Conservation (phyloP, 345 rosid genomes). For the Abelmoschus esculentus region DNA sequence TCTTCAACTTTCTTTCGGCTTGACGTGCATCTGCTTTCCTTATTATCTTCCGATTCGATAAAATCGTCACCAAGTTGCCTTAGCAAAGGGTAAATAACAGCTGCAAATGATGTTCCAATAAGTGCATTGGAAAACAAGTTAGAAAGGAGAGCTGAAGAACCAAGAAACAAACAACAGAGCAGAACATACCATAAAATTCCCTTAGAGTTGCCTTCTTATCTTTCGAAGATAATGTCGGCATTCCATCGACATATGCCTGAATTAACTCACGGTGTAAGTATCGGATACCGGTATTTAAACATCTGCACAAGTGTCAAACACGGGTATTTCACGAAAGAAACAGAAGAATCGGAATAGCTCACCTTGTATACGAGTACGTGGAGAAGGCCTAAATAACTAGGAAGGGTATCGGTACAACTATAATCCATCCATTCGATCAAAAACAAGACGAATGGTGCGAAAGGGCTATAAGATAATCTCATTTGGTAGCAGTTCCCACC, state of each 20-base stretch:
- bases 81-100: constrained; percentile 17
- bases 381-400: constrained; percentile 50
- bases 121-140: constrained; percentile 5
- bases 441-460: constrained; percentile 51
- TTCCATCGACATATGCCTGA: constrained; percentile 60
- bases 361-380: constrained; percentile 55
- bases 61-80: constrained; percentile 43
- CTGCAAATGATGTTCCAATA: constrained; percentile 26
- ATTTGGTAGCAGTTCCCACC: constrained; percentile 45
- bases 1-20: constrained; percentile 28
- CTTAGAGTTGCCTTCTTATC: constrained; percentile 51
- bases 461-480: constrained; percentile 52
- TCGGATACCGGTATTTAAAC: background rate
- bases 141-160: background rate
- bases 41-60: constrained; percentile 18
- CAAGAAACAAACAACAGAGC: background rate
- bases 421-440: constrained; percentile 65
- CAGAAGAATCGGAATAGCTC: background rate
- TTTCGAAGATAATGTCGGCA: constrained; percentile 41
- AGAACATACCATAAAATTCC: constrained; percentile 58
- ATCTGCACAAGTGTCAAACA: background rate
- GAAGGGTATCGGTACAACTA: constrained; percentile 54
- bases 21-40: constrained; percentile 6
- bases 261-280: no score
- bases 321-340: background rate